Conservation (phyloP, 495 filamentous ascomycete species). For the Aspergillus sclerotiicarbonarius region DNA sequence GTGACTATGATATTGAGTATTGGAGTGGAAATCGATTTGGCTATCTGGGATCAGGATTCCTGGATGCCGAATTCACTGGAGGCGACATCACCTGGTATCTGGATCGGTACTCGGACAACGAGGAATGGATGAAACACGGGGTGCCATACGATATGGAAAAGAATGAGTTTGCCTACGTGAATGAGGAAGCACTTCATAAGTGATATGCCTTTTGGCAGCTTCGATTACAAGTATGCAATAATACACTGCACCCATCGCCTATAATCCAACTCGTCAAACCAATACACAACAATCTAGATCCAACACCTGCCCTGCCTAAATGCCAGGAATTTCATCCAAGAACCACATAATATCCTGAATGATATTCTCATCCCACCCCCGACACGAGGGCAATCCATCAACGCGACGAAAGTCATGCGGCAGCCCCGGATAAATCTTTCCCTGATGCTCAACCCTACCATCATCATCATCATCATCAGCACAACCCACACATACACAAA, state of each 20-base stretch:
- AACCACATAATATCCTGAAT: conserved; percentile 39
- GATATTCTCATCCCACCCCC: conserved; percentile 44
- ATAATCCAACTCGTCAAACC: no score
- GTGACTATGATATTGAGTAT: conserved; percentile 49
- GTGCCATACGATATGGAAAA: background rate
- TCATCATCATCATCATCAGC: background rate
- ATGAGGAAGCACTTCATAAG: background rate
- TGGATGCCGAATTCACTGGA: background rate
- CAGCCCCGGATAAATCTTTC: conserved; percentile 43
- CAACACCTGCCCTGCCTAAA: no score
- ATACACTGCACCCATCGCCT: no score
- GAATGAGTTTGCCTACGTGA: background rate
- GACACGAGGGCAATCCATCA: conserved; percentile 31
- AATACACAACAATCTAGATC: background rate
- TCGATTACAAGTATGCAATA: no score
- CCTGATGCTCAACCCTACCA: conserved; percentile 39
- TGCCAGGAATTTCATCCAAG: no score
- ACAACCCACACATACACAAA: background rate
- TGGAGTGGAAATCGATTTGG: conserved; percentile 37
- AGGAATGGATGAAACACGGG: background rate
- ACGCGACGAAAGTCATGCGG: conserved; percentile 47
- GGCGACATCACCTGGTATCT: background rate
- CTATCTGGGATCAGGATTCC: conserved; percentile 12
- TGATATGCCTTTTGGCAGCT: background rate
- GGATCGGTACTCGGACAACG: background rate